Evolutionary conservation across 1,284 basidiomycete species (phyloP), one percentile per base, ranked within the genome.

Genomic region (Gymnopus androsaceus): DNA sequence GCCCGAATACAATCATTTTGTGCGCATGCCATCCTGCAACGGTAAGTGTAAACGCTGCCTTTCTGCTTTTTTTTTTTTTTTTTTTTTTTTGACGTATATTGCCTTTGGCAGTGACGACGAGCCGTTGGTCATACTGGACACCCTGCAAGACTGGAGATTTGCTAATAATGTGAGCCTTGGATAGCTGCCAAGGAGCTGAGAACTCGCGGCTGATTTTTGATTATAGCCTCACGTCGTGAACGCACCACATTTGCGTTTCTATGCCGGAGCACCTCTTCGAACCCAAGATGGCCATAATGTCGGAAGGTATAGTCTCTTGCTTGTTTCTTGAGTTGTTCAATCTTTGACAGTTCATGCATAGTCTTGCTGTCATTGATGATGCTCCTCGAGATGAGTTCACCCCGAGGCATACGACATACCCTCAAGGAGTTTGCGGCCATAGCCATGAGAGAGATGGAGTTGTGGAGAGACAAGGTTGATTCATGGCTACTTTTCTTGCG

Each of bases 391-490:
- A 83, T 15, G 93, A 95, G 59, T 98, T 97, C 66, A 87, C 87
- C 3, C 94, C 95, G 17, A 78, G 95, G 30, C 92, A 94, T 64
- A n/a, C 77, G 95, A 41, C 91, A 96, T 73, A 95, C 93, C 1
- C 77, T 98, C 57, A 96, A 96, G 67, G 95, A 98, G 71, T 97
- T 98, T 70, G 94, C 94, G 61, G 89, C 91, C 4, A 88, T 98
- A 54, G 88, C 90, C n/a, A 94, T 97, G 88, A 85, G 95, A 42
- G 95, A 98, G 73, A 87, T 98, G 85, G 95, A 97, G 70, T 74
- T 98, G 2, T 95, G 94, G 92, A 79, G 90, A 59, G 95, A 98
- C 70, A 95, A 95, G 79, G 89, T 90, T 59, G 54, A 66, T 23
- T 7, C 4, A 19, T 11, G 42, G 23, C 11, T 30, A 23, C n/a